Base-by-base conservation (phyloP, 495 filamentous ascomycete species). In the Aspergillus nanangensis region DNA sequence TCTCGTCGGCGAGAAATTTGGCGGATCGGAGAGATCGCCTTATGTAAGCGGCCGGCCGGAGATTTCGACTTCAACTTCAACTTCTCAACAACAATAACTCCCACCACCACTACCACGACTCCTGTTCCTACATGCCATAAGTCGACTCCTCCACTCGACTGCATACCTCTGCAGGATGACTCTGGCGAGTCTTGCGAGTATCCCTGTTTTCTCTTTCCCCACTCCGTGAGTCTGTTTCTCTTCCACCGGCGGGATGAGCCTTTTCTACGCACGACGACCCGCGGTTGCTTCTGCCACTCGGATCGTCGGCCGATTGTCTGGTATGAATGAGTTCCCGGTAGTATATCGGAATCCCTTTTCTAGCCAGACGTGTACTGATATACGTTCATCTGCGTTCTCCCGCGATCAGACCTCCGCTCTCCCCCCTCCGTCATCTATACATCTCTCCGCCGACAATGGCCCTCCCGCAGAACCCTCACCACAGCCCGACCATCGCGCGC, bases 201-300 rank as follows among this genome's bases (percentile, higher is more conserved):
- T 41, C 23, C 21, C 15, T 4, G 9, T 7, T 24, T 41, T 41
- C 3, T 41, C 21, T 3, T 4, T 29, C 25, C 7, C 25, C 25
- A 29, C 11, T 11, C 25, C 25, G 25, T 29, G 25, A 29, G 25
- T 11, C 25, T 31, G 7, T 31, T 31, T 31, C n/a, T 36, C 17
- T 8, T 36, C 17, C 31, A 20, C 46, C 46, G 53, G 43, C 62
- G 55, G 52, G 35, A 71, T 69, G 67, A 64, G 60, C 52, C 59
- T 64, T 47, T 44, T 47, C 34, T 48, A 60, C 43, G 53, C 56
- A 41, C 63, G 56, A 52, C 38, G 25, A 5, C 25, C 25, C 7
- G 25, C 25, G 25, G 25, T 56, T 52, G 44, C 53, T 37, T 41
- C 51, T 21, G 48, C 22, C 18, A 37, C 38, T 21, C 52, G 47